Conservation (phyloP, 495 filamentous ascomycete species). For the Lasiosphaeris hirsuta region DNA sequence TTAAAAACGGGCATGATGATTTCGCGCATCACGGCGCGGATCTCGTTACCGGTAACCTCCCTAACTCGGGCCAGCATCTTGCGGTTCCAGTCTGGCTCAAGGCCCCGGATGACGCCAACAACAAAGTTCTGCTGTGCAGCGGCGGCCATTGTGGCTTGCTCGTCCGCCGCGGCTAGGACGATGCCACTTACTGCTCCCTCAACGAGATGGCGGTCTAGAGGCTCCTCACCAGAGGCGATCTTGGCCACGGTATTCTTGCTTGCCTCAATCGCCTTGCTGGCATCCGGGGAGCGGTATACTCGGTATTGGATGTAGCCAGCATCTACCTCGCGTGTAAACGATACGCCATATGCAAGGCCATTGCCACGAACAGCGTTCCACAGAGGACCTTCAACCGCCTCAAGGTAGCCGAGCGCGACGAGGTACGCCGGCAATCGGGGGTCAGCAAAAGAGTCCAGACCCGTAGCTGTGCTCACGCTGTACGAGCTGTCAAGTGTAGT, state of each 20-base stretch:
- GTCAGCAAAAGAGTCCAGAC: slow-evolving; percentile 70
- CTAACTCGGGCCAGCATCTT: slow-evolving; percentile 73
- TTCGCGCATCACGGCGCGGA: slow-evolving; percentile 69
- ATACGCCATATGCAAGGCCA: slow-evolving; percentile 84
- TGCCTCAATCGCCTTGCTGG: slow-evolving; percentile 78
- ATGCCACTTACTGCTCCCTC: slow-evolving; percentile 90
- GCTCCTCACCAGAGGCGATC: slow-evolving; percentile 50
- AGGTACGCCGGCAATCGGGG: slow-evolving; percentile 77
- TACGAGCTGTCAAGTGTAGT: slow-evolving; percentile 92
- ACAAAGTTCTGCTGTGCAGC: slow-evolving; percentile 82
- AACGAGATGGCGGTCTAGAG: slow-evolving; percentile 75
- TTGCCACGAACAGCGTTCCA: slow-evolving; percentile 90
- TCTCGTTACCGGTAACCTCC: slow-evolving; percentile 69
- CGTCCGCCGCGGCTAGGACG: slow-evolving; percentile 77
- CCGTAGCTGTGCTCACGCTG: slow-evolving; percentile 68
- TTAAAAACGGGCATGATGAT: slow-evolving; percentile 76
- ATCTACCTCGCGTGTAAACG: slow-evolving; percentile 70
- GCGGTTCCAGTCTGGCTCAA: slow-evolving; percentile 75
- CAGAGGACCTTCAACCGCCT: slow-evolving; percentile 88
- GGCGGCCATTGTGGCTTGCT: slow-evolving; percentile 74
- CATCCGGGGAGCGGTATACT: slow-evolving; percentile 86
- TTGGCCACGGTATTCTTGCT: slow-evolving; percentile 64
- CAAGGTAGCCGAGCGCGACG: slow-evolving; percentile 85
- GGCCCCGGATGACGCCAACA: slow-evolving; percentile 69
- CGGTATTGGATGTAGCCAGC: slow-evolving; percentile 74